Evolutionary conservation across 352 stramenopile genomes (phyloP), one percentile per base, ranked within the genome.

Genomic region (Lagenidium sp.): DNA sequence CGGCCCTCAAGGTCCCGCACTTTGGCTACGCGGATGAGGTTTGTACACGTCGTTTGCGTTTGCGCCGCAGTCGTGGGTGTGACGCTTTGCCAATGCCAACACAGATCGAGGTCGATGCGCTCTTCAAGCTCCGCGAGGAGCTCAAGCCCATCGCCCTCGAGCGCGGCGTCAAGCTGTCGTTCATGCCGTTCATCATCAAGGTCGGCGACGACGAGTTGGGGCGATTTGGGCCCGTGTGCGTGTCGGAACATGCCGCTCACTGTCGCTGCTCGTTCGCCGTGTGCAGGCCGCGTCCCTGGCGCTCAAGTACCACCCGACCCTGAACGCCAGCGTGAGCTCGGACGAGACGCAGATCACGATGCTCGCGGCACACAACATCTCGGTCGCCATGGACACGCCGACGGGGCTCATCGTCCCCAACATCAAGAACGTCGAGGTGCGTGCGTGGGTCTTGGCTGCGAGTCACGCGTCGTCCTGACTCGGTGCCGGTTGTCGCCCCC

Each of bases 21-120:
- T 99, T 99, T 80, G 88, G 87, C 32, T 99, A 98, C 51, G 78
- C 81, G 0, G 96, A 99, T 48, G 96, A 99, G 79, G 78, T 84
- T 53, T 23, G 21, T 36, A 40, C 18, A 12, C 25, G 21, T 22
- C 36, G 31, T 39, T n/a, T n/a, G n/a, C n/a, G n/a, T 34, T 35
- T 21, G 7, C 19, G 32, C n/a, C 32, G 38, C 45, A 18, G n/a
- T 29, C 29, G n/a, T 19, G 21, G 11, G 15, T 35, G 10, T 22
- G 3, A 25, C 16, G 46, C 16, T 15, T 20, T 23, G 34, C n/a
- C 41, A 10, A 6, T 39, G 30, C 31, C 4, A 28, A 50, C 3
- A 32, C 22, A 83, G 64, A 70, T 99, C 53, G 70, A 92, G 32
- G 88, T 99, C 61, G 83, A 96, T 39, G 61, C 74, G 19, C 66